Conservation (phyloP, 2,329 filamentous ascomycete species). For the Cercospora sp. region DNA sequence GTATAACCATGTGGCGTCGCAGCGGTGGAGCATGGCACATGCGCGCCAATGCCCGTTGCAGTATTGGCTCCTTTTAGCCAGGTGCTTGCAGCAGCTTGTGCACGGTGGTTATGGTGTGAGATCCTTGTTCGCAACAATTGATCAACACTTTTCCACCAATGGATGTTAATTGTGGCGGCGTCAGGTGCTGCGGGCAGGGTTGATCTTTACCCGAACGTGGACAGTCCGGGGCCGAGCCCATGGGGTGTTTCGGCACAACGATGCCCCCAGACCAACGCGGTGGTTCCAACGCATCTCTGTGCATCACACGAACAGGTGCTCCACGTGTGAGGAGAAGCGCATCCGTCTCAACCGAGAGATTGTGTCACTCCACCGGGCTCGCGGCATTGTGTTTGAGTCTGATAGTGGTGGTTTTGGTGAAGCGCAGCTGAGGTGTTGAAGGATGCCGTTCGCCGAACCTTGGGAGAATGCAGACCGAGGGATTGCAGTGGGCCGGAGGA, state of each 20-base stretch:
- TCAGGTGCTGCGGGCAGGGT: conserved; percentile 1
- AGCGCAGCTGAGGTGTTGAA: neutral
- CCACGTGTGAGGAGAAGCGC: neutral
- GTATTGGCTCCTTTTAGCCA: neutral
- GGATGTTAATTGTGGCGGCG: neutral
- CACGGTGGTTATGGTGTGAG: neutral
- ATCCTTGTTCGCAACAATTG: conserved; percentile 8
- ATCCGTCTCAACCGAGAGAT: neutral
- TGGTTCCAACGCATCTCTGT: neutral
- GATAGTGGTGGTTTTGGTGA: neutral
- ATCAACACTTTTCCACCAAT: conserved; percentile 5
- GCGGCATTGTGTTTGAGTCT: neutral
- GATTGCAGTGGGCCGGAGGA: neutral
- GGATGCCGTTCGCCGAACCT: neutral
- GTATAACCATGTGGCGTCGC: conserved; percentile 4
- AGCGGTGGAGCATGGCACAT: conserved; percentile 5
- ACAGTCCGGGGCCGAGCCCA: conserved; percentile 5
- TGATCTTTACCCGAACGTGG: conserved; percentile 1
- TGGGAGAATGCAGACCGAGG: neutral
- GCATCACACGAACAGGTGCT: neutral
- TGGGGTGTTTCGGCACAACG: conserved; percentile 2
- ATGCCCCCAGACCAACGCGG: neutral
- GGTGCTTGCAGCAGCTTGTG: conserved; percentile 3
- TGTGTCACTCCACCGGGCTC: neutral
- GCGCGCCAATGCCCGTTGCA: conserved; percentile 2